These are phyloP conservation scores for Pleurotus pulmonarius DNA, from an alignment of 768 basidiomycete species.

Conservation along the genomic window DNA sequence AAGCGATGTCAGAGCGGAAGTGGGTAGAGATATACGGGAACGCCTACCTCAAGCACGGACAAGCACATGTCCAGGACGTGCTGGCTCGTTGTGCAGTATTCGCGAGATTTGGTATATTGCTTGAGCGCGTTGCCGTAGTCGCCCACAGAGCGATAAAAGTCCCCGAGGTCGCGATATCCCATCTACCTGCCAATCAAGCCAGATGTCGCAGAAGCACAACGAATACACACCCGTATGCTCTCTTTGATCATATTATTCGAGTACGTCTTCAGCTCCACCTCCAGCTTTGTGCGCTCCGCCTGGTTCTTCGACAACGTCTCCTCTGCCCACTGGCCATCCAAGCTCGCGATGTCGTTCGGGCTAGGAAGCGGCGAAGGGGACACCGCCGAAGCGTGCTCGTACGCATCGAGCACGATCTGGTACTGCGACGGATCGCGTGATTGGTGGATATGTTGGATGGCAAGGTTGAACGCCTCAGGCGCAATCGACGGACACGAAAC, in stretches of 20 bases:
- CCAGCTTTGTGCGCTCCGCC: constrained; percentile 78
- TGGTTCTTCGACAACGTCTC: constrained; percentile 60
- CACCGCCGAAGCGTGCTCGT: constrained; percentile 40
- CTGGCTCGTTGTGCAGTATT: constrained; percentile 86
- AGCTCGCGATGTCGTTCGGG: constrained; percentile 39
- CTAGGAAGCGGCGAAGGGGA: constrained; percentile 39
- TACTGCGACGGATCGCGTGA: constrained; percentile 68
- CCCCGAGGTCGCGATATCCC: constrained; percentile 86
- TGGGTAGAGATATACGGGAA: neutral
- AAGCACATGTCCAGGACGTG: constrained; percentile 95
- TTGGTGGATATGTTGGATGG: constrained; percentile 58
- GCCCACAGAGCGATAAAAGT: constrained; percentile 71
- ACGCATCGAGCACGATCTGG: constrained; percentile 45
- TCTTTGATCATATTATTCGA: constrained; percentile 98
- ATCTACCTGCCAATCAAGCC: constrained; percentile 50
- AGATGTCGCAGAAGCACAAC: no score
- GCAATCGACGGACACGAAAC: constrained; percentile 63
- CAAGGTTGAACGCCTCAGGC: constrained; percentile 66
- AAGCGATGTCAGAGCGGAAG: neutral
- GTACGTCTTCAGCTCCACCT: constrained; percentile 94
- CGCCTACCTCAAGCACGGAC: constrained; percentile 67
- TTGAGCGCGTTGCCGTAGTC: constrained; percentile 70
- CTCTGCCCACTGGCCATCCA: constrained; percentile 75
- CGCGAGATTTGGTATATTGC: constrained; percentile 87
- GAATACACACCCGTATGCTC: constrained; percentile 76